Evolutionary conservation across 73 alveolate species (phyloP).

Genomic region (Blepharisma stoltei): DNA sequence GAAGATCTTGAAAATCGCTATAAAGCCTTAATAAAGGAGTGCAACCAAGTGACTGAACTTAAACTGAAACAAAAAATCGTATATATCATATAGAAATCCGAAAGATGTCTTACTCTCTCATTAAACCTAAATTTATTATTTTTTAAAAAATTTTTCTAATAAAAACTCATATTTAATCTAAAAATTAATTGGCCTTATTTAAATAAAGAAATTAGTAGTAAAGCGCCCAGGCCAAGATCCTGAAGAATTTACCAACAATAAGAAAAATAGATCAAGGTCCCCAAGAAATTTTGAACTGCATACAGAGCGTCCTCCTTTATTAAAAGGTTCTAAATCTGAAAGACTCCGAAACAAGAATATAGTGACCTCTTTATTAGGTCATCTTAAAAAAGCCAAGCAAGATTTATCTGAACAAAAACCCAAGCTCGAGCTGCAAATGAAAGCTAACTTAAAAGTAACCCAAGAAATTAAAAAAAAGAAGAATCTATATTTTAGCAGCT

Average conservation of each 20-base stretch:
- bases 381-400: constrained; percentile 21
- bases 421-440: not conserved
- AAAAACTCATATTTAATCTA: no score
- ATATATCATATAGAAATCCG: no score
- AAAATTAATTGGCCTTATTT: no score
- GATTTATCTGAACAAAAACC: not conserved
- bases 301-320: not conserved
- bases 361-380: not conserved
- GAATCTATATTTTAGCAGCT: no score
- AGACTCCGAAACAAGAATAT: not conserved
- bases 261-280: constrained; percentile 21
- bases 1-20: not conserved
- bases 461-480: constrained; percentile 20
- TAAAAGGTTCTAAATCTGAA: not conserved
- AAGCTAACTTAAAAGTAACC: not conserved
- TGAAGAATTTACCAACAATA: not conserved
- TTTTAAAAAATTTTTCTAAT: no score
- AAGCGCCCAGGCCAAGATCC: constrained; percentile 12
- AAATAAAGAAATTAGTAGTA: not conserved
- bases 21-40: not conserved
- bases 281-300: constrained; percentile 3
- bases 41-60: not conserved
- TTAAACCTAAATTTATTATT: no score
- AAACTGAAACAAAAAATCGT: no score
- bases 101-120: no score